These are phyloP conservation scores for Rhizopus sp. DNA, from an alignment of 371 early-diverging fungal genomes.

Conservation along the genomic window DNA sequence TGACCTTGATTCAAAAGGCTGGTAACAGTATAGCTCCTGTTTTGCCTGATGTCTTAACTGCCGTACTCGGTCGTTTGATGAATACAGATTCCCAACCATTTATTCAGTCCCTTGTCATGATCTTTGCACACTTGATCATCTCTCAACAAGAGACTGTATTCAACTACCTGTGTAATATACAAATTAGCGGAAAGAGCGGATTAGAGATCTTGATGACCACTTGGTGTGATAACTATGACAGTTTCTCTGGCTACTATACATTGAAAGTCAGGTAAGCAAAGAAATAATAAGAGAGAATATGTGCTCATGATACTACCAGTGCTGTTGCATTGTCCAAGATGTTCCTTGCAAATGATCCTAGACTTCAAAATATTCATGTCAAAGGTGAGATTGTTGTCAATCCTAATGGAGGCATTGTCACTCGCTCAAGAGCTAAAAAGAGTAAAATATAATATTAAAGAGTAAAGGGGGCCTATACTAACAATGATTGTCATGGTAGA, in stretches of 20 bases:
- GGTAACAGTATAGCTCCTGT: constrained; percentile 68
- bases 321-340: constrained; percentile 80
- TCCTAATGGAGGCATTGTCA: constrained; percentile 63
- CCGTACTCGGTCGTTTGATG: constrained; percentile 69
- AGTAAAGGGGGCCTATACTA: neutral
- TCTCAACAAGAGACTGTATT: constrained; percentile 71
- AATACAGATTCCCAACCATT: constrained; percentile 76
- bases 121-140: constrained; percentile 83
- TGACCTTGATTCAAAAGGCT: constrained; percentile 81
- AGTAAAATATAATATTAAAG: constrained; percentile 35
- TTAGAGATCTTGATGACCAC: constrained; percentile 67
- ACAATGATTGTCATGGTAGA: constrained; percentile 35
- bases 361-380: constrained; percentile 68
- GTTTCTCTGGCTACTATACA: constrained; percentile 74
- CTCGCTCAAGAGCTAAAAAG: constrained; percentile 57
- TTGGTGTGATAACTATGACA: constrained; percentile 80
- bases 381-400: constrained; percentile 81
- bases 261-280: constrained; percentile 73
- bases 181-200: constrained; percentile 60
- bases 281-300: neutral
- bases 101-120: constrained; percentile 84
- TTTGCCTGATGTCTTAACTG: constrained; percentile 77
- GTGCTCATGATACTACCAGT: constrained; percentile 38
- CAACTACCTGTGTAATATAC: constrained; percentile 61
- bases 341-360: constrained; percentile 64